phyloP scores from a whole-genome alignment of 208 protist species.

The Leishmania turanica region DNA sequence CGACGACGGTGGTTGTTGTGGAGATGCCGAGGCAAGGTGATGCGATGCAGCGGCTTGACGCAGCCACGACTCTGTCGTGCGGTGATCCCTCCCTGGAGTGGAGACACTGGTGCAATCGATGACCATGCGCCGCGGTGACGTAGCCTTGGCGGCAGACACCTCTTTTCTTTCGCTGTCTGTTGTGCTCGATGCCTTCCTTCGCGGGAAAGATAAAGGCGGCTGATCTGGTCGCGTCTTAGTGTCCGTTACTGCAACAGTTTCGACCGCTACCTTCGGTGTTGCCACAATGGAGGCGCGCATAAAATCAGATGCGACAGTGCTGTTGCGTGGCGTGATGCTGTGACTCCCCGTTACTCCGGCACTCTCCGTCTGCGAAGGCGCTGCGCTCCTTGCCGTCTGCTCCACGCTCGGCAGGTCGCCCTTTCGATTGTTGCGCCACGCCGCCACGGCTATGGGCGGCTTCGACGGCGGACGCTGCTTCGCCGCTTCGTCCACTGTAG shows the following conservation, averaged over 20 bases:
- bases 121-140: not conserved
- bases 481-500: not conserved
- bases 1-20: not conserved
- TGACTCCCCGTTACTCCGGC: not conserved
- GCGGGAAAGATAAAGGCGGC: not conserved
- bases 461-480: not conserved
- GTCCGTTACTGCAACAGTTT: not conserved
- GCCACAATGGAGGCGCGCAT: not conserved
- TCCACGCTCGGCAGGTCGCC: not conserved
- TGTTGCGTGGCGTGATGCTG: not conserved
- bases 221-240: not conserved
- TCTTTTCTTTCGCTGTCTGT: not conserved
- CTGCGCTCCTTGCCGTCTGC: not conserved
- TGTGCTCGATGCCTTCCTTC: not conserved
- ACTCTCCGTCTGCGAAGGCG: not conserved
- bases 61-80: not conserved
- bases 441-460: not conserved
- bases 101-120: not conserved
- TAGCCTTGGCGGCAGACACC: not conserved
- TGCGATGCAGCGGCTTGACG: not conserved
- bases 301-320: not conserved
- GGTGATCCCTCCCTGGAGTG: not conserved
- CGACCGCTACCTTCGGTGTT: not conserved
- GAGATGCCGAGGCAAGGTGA: not conserved
- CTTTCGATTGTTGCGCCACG: not conserved